Base-by-base conservation (phyloP, 768 basidiomycete genomes). In the Austroboletus eburneus region DNA sequence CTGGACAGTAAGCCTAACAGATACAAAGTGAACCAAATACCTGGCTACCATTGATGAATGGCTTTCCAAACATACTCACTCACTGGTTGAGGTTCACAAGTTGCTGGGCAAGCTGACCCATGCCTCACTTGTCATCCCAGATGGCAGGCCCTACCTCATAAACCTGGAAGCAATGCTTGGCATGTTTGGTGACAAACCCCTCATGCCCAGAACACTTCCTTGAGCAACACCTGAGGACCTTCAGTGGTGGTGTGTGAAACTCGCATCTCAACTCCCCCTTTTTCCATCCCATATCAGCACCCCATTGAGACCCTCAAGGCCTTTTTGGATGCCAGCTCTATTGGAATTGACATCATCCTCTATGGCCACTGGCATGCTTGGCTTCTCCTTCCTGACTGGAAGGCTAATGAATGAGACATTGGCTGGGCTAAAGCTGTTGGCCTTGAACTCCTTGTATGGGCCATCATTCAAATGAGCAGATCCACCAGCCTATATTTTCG, bases 361-460 rank as follows among this genome's bases (percentile, higher is more conserved):
- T 8, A 18, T 5, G 17, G 34, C 34, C 16, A 18, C 16, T 35
- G 34, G 34, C n/a, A 13, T 6, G 34, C 34, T 4, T 35, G 34
- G 34, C 5, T 6, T 6, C 17, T n/a, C 3, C 6, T 5, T 5
- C 34, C 17, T 2, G 33, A 17, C 6, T 35, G 34, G 34, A 4
- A 35, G 17, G 34, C 4, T 18, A 13, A 18, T 7, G 17, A 13
- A 4, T 17, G 34, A 5, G 70, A 76, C 43, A 79, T 79, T 44
- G 60, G 59, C 0, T 78, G 77, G 75, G 72, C 73, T 0, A 73
- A 79, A 51, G 69, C 68, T 0, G 50, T 76, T 9, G 70, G 70
- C 0, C 70, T 79, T 42, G 62, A 74, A 21, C 52, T 76, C n/a
- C 69, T 76, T 25, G 46, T 69, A 18, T 36, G 9, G 0, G 38